Percentiles rank a stretch among this genome's conserved stretches.
These are phyloP conservation scores for Russula emetica DNA, from an alignment of 768 basidiomycete genomes.

Conservation along the genomic window DNA sequence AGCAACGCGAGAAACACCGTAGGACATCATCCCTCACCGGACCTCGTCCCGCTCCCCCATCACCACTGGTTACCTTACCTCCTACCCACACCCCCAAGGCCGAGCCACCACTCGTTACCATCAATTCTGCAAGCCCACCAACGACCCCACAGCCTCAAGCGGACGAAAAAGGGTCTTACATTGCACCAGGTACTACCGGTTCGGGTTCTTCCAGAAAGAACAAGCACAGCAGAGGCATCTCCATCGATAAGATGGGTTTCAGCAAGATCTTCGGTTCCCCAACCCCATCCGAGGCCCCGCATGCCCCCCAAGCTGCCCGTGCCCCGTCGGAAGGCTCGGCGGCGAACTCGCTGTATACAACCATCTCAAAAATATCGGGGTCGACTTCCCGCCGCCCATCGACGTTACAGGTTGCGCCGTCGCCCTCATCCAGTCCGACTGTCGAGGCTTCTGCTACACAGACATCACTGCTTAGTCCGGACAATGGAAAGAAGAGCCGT, in stretches of 20 bases:
- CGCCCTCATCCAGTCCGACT: conserved; percentile 22
- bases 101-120: conserved; percentile 32
- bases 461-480: conserved; percentile 38
- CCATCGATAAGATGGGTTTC: conserved; percentile 75
- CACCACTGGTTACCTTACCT: conserved; percentile 17
- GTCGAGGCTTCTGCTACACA: conserved; percentile 28
- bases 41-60: conserved; percentile 16
- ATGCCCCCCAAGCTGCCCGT: conserved; percentile 38
- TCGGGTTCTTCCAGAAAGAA: conserved; percentile 41
- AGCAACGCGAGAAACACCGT: conserved; percentile 17
- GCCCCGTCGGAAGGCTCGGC: conserved; percentile 37
- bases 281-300: conserved; percentile 33
- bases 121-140: conserved; percentile 36
- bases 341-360: conserved; percentile 30
- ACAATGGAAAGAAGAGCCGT: conserved; percentile 28
- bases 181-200: conserved; percentile 27
- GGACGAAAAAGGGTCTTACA: conserved; percentile 29
- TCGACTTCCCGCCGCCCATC: conserved; percentile 32
- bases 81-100: conserved; percentile 16
- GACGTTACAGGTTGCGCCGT: conserved; percentile 33
- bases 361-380: conserved; percentile 28
- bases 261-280: conserved; percentile 63
- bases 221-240: conserved; percentile 64
- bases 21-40: conserved; percentile 14
- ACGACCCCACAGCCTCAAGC: conserved; percentile 27